phyloP scores from a whole-genome alignment of 768 basidiomycete genomes.

The Stropharia rugosoannulata region DNA sequence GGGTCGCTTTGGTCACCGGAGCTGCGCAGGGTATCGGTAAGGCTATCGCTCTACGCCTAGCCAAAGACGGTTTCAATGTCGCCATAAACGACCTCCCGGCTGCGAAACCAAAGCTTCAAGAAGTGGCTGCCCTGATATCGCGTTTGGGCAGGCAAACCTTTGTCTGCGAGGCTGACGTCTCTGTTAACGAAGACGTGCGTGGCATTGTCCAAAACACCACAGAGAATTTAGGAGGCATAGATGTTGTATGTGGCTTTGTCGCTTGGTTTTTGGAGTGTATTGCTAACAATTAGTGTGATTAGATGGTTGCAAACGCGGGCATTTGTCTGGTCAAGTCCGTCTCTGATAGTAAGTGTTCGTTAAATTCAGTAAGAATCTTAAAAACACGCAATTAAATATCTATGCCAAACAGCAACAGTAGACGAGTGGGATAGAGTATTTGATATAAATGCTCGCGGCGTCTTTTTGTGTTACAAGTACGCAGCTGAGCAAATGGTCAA shows the following conservation, averaged over 20 bases:
- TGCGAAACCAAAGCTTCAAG: slow-evolving; percentile 23
- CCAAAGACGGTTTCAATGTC: slow-evolving; percentile 45
- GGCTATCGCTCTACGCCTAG: slow-evolving; percentile 45
- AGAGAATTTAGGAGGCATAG: slow-evolving; percentile 39
- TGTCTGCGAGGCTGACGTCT: slow-evolving; percentile 33
- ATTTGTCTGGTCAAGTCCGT: slow-evolving; percentile 16
- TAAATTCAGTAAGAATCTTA: neutral
- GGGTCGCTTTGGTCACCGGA: slow-evolving; percentile 31
- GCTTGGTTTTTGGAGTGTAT: neutral
- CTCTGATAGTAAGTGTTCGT: slow-evolving; percentile 15
- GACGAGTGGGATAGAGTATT: slow-evolving; percentile 41
- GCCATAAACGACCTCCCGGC: slow-evolving; percentile 41
- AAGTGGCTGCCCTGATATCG: slow-evolving; percentile 25
- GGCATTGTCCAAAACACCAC: slow-evolving; percentile 29
- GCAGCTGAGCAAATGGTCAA: slow-evolving; percentile 62
- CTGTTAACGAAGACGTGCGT: slow-evolving; percentile 38
- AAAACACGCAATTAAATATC: neutral
- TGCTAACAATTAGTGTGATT: neutral
- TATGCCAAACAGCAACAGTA: slow-evolving; percentile 23
- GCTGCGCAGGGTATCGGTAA: slow-evolving; percentile 44
- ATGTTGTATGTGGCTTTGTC: slow-evolving; percentile 34
- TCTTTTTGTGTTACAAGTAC: slow-evolving; percentile 62
- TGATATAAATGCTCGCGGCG: slow-evolving; percentile 54
- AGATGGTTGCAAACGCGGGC: slow-evolving; percentile 36
- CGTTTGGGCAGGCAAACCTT: slow-evolving; percentile 22